Evolutionary conservation across 1,284 basidiomycete species (phyloP).

Genomic region (Coriolopsis trogii): DNA sequence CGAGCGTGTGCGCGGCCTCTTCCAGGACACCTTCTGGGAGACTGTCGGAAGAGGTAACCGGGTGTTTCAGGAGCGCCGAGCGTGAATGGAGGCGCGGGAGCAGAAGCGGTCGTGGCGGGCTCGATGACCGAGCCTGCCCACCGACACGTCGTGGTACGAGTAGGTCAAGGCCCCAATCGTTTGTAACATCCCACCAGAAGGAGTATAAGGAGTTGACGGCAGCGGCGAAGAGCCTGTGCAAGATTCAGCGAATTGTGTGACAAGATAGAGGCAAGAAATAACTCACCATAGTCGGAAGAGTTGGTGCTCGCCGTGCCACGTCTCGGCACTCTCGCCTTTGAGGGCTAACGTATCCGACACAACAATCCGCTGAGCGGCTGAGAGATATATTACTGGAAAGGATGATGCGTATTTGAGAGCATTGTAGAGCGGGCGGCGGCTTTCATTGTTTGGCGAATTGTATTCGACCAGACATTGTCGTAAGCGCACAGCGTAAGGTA

Average conservation of each 20-base stretch:
- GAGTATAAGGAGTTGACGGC: conserved; percentile 92
- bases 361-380: conserved; percentile 81
- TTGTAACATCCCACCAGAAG: conserved; percentile 99
- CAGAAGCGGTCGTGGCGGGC: conserved; percentile 44
- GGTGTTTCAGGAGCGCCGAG: conserved; percentile 22
- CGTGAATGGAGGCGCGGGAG: conserved; percentile 49
- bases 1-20: conserved; percentile 22
- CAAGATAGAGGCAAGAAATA: background rate
- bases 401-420: conserved; percentile 96
- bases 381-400: conserved; percentile 96
- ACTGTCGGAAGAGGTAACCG: conserved; percentile 25
- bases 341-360: conserved; percentile 55
- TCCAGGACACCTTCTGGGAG: conserved; percentile 22
- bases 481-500: conserved; percentile 91
- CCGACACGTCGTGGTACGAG: conserved; percentile 47
- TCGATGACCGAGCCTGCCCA: conserved; percentile 24
- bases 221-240: conserved; percentile 79
- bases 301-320: conserved; percentile 78
- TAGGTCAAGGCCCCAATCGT: conserved; percentile 95
- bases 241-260: background rate
- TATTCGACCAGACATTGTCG: conserved; percentile 94
- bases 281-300: conserved; percentile 85
- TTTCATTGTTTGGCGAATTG: conserved; percentile 64
- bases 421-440: conserved; percentile 83
- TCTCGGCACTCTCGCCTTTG: conserved; percentile 49